phyloP scores from a whole-genome alignment of 495 filamentous ascomycete genomes.

The Podospora tetraspora region DNA sequence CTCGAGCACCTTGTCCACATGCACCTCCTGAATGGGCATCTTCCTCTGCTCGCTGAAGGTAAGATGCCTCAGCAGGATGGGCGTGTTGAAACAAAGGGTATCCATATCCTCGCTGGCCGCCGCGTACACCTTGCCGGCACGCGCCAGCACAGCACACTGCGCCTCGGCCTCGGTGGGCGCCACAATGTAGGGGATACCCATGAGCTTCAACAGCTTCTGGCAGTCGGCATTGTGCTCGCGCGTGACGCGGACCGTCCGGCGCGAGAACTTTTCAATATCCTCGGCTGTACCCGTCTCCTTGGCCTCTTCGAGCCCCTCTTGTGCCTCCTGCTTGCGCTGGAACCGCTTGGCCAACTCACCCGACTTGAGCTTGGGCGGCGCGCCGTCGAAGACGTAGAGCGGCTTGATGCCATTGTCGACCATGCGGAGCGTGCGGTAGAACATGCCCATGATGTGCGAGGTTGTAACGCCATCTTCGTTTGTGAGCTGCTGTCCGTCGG shows the following conservation, averaged over 20 bases:
- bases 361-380: constrained; percentile 93
- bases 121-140: constrained; percentile 92
- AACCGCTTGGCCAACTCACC: constrained; percentile 92
- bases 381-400: constrained; percentile 95
- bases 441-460: constrained; percentile 98
- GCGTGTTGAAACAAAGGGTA: constrained; percentile 89
- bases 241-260: constrained; percentile 90
- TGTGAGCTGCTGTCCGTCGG: constrained; percentile 91
- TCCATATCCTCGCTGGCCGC: constrained; percentile 99
- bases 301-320: constrained; percentile 83
- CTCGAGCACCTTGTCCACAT: constrained; percentile 74
- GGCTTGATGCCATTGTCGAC: constrained; percentile 99
- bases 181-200: constrained; percentile 93
- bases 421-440: constrained; percentile 96
- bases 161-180: constrained; percentile 97
- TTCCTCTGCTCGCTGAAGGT: constrained; percentile 97
- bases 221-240: constrained; percentile 93
- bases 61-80: constrained; percentile 84
- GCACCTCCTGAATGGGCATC: constrained; percentile 94
- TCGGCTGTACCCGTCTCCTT: constrained; percentile 97
- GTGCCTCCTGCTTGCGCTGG: constrained; percentile 83
- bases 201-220: constrained; percentile 80
- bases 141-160: constrained; percentile 85
- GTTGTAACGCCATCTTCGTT: constrained; percentile 92
- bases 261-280: constrained; percentile 96